These are phyloP conservation scores for Biscogniauxia sp. DNA, from an alignment of 2,329 filamentous ascomycete genomes.

Conservation along the genomic window DNA sequence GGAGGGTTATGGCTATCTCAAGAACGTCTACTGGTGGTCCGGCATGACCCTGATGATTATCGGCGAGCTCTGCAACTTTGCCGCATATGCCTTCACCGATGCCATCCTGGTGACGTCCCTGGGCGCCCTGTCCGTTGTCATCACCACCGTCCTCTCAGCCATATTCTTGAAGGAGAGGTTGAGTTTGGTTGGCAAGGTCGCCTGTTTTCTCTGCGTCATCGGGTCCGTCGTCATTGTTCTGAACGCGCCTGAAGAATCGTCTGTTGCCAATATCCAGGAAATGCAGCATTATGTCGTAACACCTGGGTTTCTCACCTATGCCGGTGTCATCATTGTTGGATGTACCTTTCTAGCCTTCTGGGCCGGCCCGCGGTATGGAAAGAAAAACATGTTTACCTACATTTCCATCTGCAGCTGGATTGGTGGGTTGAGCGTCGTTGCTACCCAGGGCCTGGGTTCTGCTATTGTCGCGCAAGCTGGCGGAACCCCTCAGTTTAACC, in stretches of 20 bases:
- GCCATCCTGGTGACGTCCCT: constrained; percentile 92
- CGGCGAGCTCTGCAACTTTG: constrained; percentile 95
- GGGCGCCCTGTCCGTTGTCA: constrained; percentile 86
- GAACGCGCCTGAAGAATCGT: constrained; percentile 84
- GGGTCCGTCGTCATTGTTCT: constrained; percentile 92
- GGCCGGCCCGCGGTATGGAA: constrained; percentile 83
- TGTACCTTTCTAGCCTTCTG: constrained; percentile 72
- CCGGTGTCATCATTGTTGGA: constrained; percentile 77
- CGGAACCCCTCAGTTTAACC: constrained; percentile 85
- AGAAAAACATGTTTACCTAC: constrained; percentile 97
- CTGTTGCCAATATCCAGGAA: constrained; percentile 83
- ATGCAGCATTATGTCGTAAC: constrained; percentile 86
- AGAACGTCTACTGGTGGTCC: constrained; percentile 91
- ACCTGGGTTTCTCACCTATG: constrained; percentile 82
- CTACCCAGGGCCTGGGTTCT: constrained; percentile 87
- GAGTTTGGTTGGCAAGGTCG: constrained; percentile 93
- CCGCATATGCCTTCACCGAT: constrained; percentile 94
- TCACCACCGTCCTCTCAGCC: constrained; percentile 85
- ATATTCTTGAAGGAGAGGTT: constrained; percentile 95
- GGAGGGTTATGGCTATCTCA: constrained; percentile 95
- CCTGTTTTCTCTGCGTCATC: constrained; percentile 92
- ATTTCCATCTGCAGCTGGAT: constrained; percentile 94
- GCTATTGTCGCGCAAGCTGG: constrained; percentile 84
- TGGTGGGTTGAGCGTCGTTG: constrained; percentile 90
- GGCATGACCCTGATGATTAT: constrained; percentile 98